phyloP scores from a whole-genome alignment of 139 green algal genomes.

The Yamagishiella unicocca region DNA sequence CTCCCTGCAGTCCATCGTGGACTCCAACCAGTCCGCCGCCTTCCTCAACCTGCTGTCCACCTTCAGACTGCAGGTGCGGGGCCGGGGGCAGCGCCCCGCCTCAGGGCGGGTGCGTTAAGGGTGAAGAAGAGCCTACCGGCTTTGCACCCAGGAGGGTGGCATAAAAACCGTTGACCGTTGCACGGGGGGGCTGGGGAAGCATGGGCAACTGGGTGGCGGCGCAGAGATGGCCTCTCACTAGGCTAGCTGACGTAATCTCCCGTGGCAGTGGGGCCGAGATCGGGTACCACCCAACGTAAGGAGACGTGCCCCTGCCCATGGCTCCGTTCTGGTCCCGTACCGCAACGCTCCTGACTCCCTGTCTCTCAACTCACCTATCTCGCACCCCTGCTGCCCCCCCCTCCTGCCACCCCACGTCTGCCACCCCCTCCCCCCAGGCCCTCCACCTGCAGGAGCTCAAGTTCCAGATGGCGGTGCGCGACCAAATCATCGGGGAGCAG shows the following conservation, averaged over 20 bases:
- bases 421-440: constrained; percentile 42
- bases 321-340: too few species aligned
- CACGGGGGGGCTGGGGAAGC: too few species aligned
- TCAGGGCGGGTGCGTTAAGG: neutral
- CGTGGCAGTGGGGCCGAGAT: too few species aligned
- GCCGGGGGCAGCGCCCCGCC: too few species aligned
- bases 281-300: too few species aligned
- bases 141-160: too few species aligned
- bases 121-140: constrained; percentile 49
- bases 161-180: too few species aligned
- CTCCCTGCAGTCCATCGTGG: constrained; percentile 49
- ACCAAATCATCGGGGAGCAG: constrained; percentile 83
- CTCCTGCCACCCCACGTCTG: neutral
- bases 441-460: constrained; percentile 71
- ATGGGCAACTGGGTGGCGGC: too few species aligned
- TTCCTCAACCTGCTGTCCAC: constrained; percentile 79
- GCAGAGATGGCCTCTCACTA: too few species aligned
- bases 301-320: too few species aligned
- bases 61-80: constrained; percentile 75
- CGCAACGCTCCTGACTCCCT: too few species aligned
- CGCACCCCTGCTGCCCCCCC: neutral
- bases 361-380: neutral
- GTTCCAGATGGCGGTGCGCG: constrained; percentile 81
- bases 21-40: constrained; percentile 62
- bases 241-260: too few species aligned